Evolutionary conservation across 257 asterid species (phyloP), one percentile per base, ranked within the genome.

Genomic region (Solanum tarapatanum): DNA sequence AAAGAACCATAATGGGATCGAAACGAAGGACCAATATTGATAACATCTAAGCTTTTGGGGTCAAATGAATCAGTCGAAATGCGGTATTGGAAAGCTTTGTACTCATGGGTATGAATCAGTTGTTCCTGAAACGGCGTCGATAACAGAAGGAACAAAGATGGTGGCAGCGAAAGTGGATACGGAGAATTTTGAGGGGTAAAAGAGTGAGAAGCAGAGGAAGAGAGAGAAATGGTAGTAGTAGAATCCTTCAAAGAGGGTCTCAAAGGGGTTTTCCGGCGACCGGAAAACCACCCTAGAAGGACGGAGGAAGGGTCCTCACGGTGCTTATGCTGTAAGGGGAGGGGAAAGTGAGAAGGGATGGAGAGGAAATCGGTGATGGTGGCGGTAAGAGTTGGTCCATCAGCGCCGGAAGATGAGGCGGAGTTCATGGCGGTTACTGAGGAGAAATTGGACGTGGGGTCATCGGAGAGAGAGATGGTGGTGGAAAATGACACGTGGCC

Each of bases 81-180:
- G 19, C 87, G 92, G 84, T 55, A 95, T 24, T 93, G 96, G 45
- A 93, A 95, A 9, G 94, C 97, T 90, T 90, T 95, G 91, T 96
- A 96, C 82, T 96, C 98, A 23, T 91, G 96, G 72, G 99, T 97
- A 86, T 95, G 99, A 43, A 94, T 93, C 12, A 94, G 19, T 51
- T 97, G 96, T 7, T 95, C 99, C 3, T 94, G 97, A 60, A 92
- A 84, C 48, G 99, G 99, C 64, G 98, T 93, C 83, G 98, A 91
- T 51, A 97, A 37, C 76, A 97, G 94, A 89, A 97, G 93, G 91
- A 97, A 94, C 32, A 96, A 86, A 13, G 94, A 93, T 0, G 99
- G 97, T 70, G 93, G 60, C n/a, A 93, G 93, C 21, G 93, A 87
- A 62, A 94, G 91, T 88, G 84, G 85, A 70, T 60, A 87, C 6